phyloP scores from a whole-genome alignment of 139 green algal genomes.

The Chlamydomonas schloesseri region DNA sequence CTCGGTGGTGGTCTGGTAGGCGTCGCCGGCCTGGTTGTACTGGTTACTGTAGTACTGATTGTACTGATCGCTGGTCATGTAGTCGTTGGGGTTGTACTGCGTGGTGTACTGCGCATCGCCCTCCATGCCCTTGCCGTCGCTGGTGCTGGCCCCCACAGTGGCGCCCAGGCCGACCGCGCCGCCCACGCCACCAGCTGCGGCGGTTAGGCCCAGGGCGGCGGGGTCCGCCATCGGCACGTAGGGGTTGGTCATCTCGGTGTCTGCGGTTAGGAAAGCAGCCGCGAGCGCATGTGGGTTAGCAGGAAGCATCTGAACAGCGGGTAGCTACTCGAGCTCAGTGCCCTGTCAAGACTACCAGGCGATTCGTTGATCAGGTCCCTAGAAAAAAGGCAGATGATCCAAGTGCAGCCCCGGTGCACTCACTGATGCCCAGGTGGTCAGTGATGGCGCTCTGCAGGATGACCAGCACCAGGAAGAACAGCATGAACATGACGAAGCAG shows the following conservation, averaged over 20 bases:
- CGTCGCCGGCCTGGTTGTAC: conserved; percentile 15
- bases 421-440: conserved; percentile 58
- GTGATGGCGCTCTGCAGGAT: conserved; percentile 60
- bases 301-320: neutral
- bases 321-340: neutral
- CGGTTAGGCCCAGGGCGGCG: neutral
- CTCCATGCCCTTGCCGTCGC: neutral
- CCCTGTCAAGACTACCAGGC: too few relatives aligned
- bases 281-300: too few relatives aligned
- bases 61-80: conserved; percentile 39
- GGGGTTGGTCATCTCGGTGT: conserved; percentile 39
- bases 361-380: too few relatives aligned
- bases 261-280: neutral
- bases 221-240: conserved; percentile 39
- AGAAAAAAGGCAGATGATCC: too few relatives aligned
- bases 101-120: conserved; percentile 12
- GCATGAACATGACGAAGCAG: conserved; percentile 59
- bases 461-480: conserved; percentile 62
- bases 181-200: neutral
- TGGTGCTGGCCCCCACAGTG: neutral
- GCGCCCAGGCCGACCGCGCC: neutral
- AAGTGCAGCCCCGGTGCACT: conserved; percentile 4
- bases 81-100: conserved; percentile 28
- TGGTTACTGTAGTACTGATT: conserved; percentile 33
- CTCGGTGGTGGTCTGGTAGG: conserved; percentile 38